Evolutionary conservation across 2,329 filamentous ascomycete genomes (phyloP), one percentile per base, ranked within the genome.

Genomic region (Alternaria incomplexa): DNA sequence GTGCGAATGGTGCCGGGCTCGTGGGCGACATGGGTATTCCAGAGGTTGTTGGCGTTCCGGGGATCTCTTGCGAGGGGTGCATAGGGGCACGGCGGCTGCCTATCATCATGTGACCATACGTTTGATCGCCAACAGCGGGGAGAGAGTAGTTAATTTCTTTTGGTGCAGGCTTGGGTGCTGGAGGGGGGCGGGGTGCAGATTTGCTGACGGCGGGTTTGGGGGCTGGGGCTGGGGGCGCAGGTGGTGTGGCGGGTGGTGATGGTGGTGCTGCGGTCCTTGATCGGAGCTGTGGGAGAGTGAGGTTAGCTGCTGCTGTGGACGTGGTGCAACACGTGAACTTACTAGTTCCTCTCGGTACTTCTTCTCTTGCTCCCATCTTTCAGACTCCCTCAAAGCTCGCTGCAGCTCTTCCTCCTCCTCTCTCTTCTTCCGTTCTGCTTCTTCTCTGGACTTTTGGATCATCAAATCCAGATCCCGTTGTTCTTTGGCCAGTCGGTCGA

Each of bases 61-160:
- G 59, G 23, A 66, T 51, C 7, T 72, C 67, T 28, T 76, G 72
- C 1, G 73, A 73, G 20, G 63, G 52, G 52, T 74, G 72, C 45
- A 73, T 61, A 5, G 73, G 73, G 23, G 65, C 62, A 2, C 61
- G 63, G 7, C 73, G 72, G 7, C 56, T 68, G 10, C 73, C 71
- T 1, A 76, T 60, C 17, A 47, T 68, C 63, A 66, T 66, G 45
- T 62, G 70, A 12, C 71, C 71, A 28, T 69, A 65, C 20, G 68
- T 65, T 44, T 71, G 71, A 20, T 65, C 40, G 10, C 67, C 65
- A 7, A 65, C 65, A 12, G 69, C 65, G 1, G 67, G 57, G 45
- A 68, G 59, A 6, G 65, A 66, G 52, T 61, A 73, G 56, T 73
- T 66, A 7, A 67, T 32, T 12, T 66, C 62, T 50, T 56, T 63